phyloP scores from a whole-genome alignment of 352 stramenopile genomes.

The Bremia lactucae region DNA sequence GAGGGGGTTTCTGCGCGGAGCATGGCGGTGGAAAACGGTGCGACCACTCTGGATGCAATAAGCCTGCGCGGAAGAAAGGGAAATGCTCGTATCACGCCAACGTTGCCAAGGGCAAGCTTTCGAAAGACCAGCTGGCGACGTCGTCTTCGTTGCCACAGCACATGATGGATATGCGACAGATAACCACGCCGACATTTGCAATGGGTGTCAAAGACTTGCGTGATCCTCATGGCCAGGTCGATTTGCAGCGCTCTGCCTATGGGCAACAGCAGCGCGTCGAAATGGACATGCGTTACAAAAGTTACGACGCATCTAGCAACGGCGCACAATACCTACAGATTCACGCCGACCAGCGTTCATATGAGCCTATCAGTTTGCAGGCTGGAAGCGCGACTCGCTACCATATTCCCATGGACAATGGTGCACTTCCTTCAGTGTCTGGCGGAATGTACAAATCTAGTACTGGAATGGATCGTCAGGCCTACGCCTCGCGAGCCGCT shows the following conservation, averaged over 20 bases:
- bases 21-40: constrained; percentile 81
- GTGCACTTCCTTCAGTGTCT: constrained; percentile 34
- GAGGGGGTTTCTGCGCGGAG: constrained; percentile 76
- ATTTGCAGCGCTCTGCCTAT: constrained; percentile 34
- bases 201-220: constrained; percentile 36
- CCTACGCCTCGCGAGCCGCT: constrained; percentile 7
- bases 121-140: constrained; percentile 33
- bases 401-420: constrained; percentile 39
- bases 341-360: constrained; percentile 61
- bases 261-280: constrained; percentile 47
- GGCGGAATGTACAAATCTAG: constrained; percentile 34
- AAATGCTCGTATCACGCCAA: constrained; percentile 84
- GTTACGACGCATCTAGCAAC: constrained; percentile 34
- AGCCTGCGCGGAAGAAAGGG: constrained; percentile 74
- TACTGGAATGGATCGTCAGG: constrained; percentile 30
- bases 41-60: constrained; percentile 64
- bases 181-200: constrained; percentile 50
- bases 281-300: constrained; percentile 73
- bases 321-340: constrained; percentile 61
- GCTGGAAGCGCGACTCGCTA: constrained; percentile 25
- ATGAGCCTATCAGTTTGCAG: constrained; percentile 59
- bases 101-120: constrained; percentile 51
- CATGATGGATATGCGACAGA: constrained; percentile 82
- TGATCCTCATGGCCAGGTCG: constrained; percentile 20
- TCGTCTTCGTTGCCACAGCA: constrained; percentile 27